A percentile compares a stretch with the other conserved stretches of the same genome.
phyloP scores from a whole-genome alignment of 2,329 filamentous ascomycete species.

The Trichoderma sp. region DNA sequence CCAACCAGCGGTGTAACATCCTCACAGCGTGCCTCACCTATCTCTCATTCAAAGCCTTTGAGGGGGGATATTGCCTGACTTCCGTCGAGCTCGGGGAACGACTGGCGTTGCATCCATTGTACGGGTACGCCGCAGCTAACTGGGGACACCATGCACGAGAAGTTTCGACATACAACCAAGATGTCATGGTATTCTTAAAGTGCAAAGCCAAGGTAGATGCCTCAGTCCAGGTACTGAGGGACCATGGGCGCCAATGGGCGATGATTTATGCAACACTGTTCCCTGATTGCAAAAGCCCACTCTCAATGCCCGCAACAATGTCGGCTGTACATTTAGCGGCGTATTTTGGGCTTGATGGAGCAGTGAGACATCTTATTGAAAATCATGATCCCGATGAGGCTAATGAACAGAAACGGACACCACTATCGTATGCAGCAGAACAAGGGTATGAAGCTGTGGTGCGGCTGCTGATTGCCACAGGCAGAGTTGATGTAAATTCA shows the following conservation, averaged over 20 bases:
- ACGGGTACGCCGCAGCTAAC: constrained; percentile 1
- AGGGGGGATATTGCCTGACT: background rate
- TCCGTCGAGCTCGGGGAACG: no score
- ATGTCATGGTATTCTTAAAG: background rate
- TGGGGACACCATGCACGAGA: background rate
- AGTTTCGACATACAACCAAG: background rate
- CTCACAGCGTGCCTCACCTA: no score
- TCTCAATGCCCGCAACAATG: no score
- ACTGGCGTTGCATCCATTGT: background rate
- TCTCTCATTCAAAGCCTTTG: constrained; percentile 40
- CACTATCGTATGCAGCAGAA: background rate
- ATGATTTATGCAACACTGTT: no score
- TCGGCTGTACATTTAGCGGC: background rate
- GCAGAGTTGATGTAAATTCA: background rate
- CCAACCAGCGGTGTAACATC: no score
- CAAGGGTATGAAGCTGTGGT: background rate
- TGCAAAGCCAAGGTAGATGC: background rate
- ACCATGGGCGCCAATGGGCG: no score
- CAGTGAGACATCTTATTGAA: background rate
- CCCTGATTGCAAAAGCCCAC: no score
- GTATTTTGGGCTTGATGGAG: background rate
- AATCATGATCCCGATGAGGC: background rate
- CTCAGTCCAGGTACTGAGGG: background rate
- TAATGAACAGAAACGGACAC: background rate
- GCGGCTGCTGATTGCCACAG: background rate